Percentiles rank a stretch among this genome's conserved stretches.
These are phyloP conservation scores for Manihot esculenta DNA, from an alignment of 441 rosid genomes.

Conservation along the genomic window DNA sequence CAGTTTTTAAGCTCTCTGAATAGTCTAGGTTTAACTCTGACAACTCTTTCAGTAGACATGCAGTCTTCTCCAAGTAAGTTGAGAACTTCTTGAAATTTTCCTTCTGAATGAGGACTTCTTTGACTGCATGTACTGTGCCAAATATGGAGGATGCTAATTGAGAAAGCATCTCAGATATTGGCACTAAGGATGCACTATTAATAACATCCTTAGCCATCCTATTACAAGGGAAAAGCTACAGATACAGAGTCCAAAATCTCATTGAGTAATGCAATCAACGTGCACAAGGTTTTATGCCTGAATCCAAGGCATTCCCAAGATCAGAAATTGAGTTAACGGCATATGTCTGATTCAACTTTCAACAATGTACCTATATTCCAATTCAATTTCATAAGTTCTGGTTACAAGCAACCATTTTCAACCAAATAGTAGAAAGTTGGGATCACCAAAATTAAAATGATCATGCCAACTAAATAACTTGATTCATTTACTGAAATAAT, in stretches of 20 bases:
- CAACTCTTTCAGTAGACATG: slow-evolving; percentile 32
- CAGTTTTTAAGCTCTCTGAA: background rate
- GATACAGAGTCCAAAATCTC: background rate
- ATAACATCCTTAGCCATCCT: slow-evolving; percentile 4
- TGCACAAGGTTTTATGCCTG: background rate
- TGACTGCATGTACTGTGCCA: slow-evolving; percentile 30
- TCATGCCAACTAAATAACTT: too few species aligned
- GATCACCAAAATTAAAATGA: background rate
- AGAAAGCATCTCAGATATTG: slow-evolving; percentile 12
- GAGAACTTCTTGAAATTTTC: slow-evolving; percentile 36
- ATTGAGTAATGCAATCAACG: background rate
- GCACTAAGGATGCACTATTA: background rate
- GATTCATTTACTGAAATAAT: too few species aligned
- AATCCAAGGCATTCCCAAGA: background rate
- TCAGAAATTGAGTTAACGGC: background rate
- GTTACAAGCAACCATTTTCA: too few species aligned
- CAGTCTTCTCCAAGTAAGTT: slow-evolving; percentile 27
- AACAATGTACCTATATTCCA: background rate
- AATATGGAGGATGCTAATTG: background rate
- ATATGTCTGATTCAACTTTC: background rate
- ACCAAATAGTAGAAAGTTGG: too few species aligned
- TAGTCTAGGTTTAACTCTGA: slow-evolving; percentile 14
- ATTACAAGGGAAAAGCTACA: background rate
- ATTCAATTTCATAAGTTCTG: background rate
- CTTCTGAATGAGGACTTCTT: slow-evolving; percentile 28